Evolutionary conservation across 2,329 filamentous ascomycete genomes (phyloP).

Genomic region (Botrytis hyacinthi): DNA sequence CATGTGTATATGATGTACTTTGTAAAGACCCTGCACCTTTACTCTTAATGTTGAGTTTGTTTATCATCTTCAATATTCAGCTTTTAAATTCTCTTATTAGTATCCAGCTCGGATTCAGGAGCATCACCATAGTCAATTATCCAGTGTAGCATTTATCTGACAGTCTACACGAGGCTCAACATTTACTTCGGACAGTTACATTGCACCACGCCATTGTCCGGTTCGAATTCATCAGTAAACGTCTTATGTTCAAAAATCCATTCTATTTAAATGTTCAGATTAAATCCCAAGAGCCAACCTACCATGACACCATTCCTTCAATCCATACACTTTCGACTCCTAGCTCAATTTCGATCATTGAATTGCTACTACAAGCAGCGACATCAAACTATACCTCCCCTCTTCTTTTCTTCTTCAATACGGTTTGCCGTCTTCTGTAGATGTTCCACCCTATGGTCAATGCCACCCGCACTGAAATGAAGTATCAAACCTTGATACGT

Average conservation of each 20-base stretch:
- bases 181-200: neutral
- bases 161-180: neutral
- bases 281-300: neutral
- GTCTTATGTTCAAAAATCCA: neutral
- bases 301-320: neutral
- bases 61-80: neutral
- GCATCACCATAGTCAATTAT: neutral
- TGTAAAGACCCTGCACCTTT: neutral
- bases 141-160: neutral
- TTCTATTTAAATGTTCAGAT: neutral
- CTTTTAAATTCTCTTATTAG: neutral
- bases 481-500: constrained; percentile 25
- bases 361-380: neutral
- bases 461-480: constrained; percentile 30
- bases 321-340: neutral
- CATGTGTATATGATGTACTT: neutral
- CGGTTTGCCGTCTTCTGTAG: neutral
- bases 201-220: neutral
- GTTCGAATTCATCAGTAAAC: neutral
- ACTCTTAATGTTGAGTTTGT: too few relatives aligned
- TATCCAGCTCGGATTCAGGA: neutral
- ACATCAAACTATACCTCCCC: neutral
- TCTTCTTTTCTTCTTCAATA: neutral
- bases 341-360: neutral
- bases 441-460: constrained; percentile 5